Conservation (phyloP, 257 asterid species). For the Prunella vulgaris region DNA sequence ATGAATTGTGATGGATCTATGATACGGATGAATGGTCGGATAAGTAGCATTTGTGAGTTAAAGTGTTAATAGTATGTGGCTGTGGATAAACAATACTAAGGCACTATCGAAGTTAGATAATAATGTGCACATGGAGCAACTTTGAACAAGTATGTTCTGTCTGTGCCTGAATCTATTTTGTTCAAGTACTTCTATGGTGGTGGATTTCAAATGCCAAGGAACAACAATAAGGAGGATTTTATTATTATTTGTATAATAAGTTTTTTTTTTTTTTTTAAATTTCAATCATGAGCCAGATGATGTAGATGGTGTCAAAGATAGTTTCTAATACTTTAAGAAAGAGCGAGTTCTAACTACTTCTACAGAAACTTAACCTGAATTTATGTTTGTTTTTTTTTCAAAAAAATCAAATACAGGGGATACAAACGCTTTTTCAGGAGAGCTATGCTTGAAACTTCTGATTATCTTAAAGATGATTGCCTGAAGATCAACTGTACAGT, state of each 20-base stretch:
- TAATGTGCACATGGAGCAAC: neutral
- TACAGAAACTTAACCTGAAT: neutral
- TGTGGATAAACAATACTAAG: neutral
- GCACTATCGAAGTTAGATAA: neutral
- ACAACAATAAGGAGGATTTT: neutral
- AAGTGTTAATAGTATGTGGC: neutral
- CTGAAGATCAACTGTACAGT: constrained; percentile 97
- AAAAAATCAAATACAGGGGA: constrained; percentile 55
- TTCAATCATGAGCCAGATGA: neutral
- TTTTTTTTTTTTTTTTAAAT: neutral
- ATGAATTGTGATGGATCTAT: neutral
- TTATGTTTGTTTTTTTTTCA: neutral
- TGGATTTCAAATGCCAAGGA: neutral
- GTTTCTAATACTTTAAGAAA: constrained; percentile 12
- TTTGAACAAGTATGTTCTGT: neutral
- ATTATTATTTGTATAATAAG: neutral
- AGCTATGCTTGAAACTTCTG: constrained; percentile 80
- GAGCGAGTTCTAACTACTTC: neutral
- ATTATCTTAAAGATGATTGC: constrained; percentile 96
- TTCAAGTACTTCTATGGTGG: neutral
- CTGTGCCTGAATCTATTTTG: neutral
- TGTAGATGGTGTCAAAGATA: neutral
- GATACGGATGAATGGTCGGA: neutral
- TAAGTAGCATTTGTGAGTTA: neutral
- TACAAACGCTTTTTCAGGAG: constrained; percentile 92